These are phyloP conservation scores for Saccharomycopsis phalli DNA, from an alignment of 1,139 yeast genomes.

Conservation along the genomic window DNA sequence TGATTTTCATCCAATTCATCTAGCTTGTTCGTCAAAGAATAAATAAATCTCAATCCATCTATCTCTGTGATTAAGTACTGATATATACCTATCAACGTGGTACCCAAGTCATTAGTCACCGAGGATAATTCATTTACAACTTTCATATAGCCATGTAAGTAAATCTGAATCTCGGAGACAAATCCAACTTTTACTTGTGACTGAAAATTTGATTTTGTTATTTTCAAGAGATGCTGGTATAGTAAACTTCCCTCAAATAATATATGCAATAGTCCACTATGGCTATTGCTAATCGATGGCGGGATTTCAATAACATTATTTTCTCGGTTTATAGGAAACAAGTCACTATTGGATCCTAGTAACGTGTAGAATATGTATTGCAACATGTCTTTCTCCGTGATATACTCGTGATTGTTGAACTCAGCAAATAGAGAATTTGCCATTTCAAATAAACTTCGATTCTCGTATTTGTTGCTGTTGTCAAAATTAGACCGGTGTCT, in stretches of 20 bases:
- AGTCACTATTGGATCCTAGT: conserved; percentile 62
- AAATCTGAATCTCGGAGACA: conserved; percentile 43
- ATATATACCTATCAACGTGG: conserved; percentile 35
- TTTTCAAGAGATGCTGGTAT: conserved; percentile 37
- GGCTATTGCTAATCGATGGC: conserved; percentile 43
- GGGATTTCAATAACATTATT: conserved; percentile 39
- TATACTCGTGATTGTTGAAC: conserved; percentile 6
- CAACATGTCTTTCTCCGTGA: conserved; percentile 43
- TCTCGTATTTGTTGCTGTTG: conserved; percentile 22
- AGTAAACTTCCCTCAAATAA: conserved; percentile 69
- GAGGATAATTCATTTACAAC: conserved; percentile 46
- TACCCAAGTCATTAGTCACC: conserved; percentile 22
- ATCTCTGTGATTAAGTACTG: conserved; percentile 43
- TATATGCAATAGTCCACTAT: conserved; percentile 46
- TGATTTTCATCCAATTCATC: conserved; percentile 41
- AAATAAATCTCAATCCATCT: conserved; percentile 47
- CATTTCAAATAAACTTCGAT: conserved; percentile 20
- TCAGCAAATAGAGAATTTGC: conserved; percentile 10
- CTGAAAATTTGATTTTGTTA: conserved; percentile 26
- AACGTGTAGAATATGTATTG: conserved; percentile 57
- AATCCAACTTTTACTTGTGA: conserved; percentile 63
- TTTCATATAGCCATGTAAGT: conserved; percentile 45
- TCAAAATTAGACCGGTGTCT: conserved; percentile 15
- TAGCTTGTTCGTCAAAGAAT: conserved; percentile 33
- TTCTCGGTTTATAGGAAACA: conserved; percentile 40